Conservation (phyloP, 176 grass and related monocot genomes). For the Hsuehochloa calcarea region DNA sequence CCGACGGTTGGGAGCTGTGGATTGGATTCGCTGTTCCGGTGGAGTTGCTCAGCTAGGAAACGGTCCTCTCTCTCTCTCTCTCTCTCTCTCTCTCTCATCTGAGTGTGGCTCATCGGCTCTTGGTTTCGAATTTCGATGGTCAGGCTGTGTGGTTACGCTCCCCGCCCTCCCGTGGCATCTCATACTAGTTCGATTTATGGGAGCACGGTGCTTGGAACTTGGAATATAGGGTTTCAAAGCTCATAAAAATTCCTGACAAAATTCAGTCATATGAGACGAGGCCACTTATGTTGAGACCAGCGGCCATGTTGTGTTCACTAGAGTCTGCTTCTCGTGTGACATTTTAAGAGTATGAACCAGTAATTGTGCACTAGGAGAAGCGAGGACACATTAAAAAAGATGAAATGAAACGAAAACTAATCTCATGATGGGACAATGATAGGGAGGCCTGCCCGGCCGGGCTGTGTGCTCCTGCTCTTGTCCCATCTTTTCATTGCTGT, state of each 20-base stretch:
- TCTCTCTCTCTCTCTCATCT: too few relatives aligned
- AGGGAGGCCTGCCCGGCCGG: background rate
- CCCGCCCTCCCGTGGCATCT: too few relatives aligned
- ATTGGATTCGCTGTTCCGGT: background rate
- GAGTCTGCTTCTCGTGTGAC: background rate
- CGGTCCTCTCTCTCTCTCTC: background rate
- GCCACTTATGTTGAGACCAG: background rate
- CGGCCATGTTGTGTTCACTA: background rate
- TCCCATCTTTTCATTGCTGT: slow-evolving; percentile 21
- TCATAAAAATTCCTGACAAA: background rate
- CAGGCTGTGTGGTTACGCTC: background rate
- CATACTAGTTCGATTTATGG: too few relatives aligned
- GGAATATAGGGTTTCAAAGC: background rate
- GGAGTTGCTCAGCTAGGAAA: background rate
- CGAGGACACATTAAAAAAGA: background rate
- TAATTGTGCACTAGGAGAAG: background rate
- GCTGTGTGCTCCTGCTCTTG: slow-evolving; percentile 12
- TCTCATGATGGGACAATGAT: slow-evolving; percentile 29
- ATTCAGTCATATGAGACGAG: background rate
- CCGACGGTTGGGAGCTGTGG: background rate
- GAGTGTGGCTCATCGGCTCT: background rate
- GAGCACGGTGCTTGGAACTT: background rate
- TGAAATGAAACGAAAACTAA: background rate
- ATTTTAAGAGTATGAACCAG: background rate
- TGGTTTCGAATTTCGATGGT: background rate